Evolutionary conservation across 108 stramenopile species (phyloP), one percentile per base, ranked within the genome.

Genomic region (Pseudonitzschia pungens): DNA sequence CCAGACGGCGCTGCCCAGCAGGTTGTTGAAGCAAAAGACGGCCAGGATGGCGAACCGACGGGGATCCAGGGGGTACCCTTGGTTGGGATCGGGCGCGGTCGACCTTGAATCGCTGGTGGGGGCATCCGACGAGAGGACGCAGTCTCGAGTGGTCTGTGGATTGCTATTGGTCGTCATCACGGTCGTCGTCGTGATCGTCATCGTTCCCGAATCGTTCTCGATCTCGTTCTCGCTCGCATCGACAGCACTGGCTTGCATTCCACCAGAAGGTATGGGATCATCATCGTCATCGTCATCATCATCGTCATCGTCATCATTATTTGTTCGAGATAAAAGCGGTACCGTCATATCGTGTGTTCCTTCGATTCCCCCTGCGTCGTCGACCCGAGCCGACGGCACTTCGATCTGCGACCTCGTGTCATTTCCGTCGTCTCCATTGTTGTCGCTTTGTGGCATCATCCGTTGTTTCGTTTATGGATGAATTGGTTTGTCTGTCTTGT

Each of bases 11-110:
- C 33, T 28, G 32, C 45, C 53, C 29, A 69, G 15, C 9, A 69
- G 55, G 53, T 69, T 69, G 26, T 53, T 55, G 0, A 69, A 9
- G 36, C 53, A 31, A 33, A 69, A 69, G 29, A 69, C 26, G n/a
- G 45, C 29, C 53, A 69, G 26, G 11, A 69, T 45, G 53, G 33
- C 5, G 36, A 69, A 69, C 36, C 69, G 69, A 27, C 33, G 43
- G 20, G 69, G 69, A 55, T 69, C 69, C 69, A 69, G 53, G 26
- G 60, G n/a, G 31, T 60, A 60, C 12, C n/a, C n/a, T n/a, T n/a
- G n/a, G n/a, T n/a, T n/a, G n/a, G n/a, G n/a, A n/a, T n/a, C n/a
- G n/a, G n/a, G n/a, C n/a, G n/a, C n/a, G n/a, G n/a, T n/a, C n/a
- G n/a, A n/a, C n/a, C n/a, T n/a, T n/a, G n/a, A n/a, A n/a, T n/a